These are phyloP conservation scores for Boletellus ananas DNA, from an alignment of 768 basidiomycete genomes.

Conservation along the genomic window DNA sequence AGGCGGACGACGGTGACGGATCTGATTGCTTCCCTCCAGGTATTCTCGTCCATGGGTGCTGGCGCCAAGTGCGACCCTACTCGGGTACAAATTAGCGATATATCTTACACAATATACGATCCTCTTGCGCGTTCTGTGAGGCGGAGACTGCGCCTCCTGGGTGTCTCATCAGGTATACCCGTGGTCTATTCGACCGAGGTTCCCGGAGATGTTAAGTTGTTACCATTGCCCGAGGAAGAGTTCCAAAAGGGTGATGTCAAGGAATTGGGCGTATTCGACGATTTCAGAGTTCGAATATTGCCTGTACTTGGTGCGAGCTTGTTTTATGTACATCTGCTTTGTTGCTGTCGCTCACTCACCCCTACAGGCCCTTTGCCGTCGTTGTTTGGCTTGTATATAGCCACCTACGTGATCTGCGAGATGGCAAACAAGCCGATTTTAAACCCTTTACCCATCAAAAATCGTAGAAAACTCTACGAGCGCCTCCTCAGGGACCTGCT, in stretches of 20 bases:
- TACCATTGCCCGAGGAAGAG: slow-evolving; percentile 90
- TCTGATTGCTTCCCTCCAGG: slow-evolving; percentile 37
- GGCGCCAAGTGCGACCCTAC: slow-evolving; percentile 94
- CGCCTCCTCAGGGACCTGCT: slow-evolving; percentile 74
- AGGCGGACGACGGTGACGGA: not conserved
- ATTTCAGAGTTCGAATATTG: slow-evolving; percentile 90
- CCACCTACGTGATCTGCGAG: slow-evolving; percentile 84
- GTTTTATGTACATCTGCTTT: not conserved
- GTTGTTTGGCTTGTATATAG: slow-evolving; percentile 87
- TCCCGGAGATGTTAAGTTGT: slow-evolving; percentile 79
- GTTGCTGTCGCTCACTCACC: not conserved
- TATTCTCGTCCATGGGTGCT: slow-evolving; percentile 97
- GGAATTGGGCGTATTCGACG: slow-evolving; percentile 86
- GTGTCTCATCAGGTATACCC: slow-evolving; percentile 65
- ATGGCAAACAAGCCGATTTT: slow-evolving; percentile 79
- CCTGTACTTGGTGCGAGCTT: slow-evolving; percentile 73
- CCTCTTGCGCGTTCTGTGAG: slow-evolving; percentile 92
- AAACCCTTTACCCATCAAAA: slow-evolving; percentile 84
- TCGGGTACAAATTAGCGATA: slow-evolving; percentile 91
- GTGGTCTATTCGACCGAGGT: slow-evolving; percentile 97
- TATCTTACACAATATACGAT: slow-evolving; percentile 89
- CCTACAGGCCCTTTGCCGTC: slow-evolving; percentile 62
- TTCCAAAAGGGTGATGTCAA: slow-evolving; percentile 85
- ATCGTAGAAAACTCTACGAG: slow-evolving; percentile 80
- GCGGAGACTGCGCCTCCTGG: slow-evolving; percentile 60